These are phyloP conservation scores for Mesembryanthemum crystallinum DNA, from an alignment of 148 eudicot genomes.

Conservation along the genomic window DNA sequence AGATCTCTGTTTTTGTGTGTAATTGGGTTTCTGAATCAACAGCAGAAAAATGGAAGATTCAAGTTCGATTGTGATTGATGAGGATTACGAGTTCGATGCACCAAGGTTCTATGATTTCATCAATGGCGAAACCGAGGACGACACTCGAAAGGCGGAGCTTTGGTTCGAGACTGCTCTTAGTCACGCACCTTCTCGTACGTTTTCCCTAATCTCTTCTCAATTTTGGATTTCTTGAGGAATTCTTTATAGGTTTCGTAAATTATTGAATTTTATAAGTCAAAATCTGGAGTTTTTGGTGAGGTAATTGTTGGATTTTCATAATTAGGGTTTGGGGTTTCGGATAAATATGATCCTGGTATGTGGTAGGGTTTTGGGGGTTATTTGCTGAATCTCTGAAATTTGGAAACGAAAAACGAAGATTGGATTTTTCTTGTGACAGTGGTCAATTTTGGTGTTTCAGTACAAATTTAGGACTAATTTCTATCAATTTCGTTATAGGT, in stretches of 20 bases:
- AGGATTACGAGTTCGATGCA: constrained; percentile 73
- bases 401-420: background rate
- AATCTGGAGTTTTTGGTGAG: background rate
- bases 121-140: constrained; percentile 61
- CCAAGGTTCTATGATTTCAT: constrained; percentile 76
- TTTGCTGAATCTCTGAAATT: background rate
- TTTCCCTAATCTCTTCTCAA: background rate
- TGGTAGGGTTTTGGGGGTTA: background rate
- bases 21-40: background rate
- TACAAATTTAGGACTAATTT: background rate
- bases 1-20: background rate
- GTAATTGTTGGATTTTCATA: background rate
- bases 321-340: constrained; percentile 1
- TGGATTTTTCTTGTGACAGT: background rate
- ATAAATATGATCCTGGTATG: background rate
- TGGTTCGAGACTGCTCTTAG: constrained; percentile 72
- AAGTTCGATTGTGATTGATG: constrained; percentile 47
- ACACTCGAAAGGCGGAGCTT: constrained; percentile 54
- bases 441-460: background rate
- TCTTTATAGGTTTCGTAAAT: background rate
- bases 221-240: background rate
- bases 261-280: background rate
- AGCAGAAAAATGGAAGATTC: constrained; percentile 35
- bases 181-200: constrained; percentile 87
- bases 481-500: background rate